Base-by-base conservation (phyloP, 768 basidiomycete genomes). In the Pleurotus platypus region DNA sequence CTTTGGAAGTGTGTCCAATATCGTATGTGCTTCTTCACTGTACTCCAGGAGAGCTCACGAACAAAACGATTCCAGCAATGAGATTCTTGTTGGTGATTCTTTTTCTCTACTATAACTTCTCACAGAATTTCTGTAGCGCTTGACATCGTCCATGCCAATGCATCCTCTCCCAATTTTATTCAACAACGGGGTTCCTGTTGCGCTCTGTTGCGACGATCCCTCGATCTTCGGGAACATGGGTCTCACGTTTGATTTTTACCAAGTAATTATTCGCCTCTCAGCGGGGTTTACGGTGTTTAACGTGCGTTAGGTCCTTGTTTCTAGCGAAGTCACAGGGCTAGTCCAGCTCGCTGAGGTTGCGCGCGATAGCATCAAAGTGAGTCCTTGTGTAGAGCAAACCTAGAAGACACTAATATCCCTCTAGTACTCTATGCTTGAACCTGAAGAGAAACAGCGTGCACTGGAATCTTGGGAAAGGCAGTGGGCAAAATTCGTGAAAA, bases 81-180 rank as follows among this genome's bases (percentile, higher is more conserved):
- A 91, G 63, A 82, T 91, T 38, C 70, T 92, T 67, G 88, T 89
- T 66, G 62, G 67, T 64, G 37, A 1, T 45, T 45, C 8, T 46
- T 30, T 6, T 16, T 45, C 24, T 8, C 42, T 20, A 42, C 38
- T 55, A 12, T 40, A 35, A 35, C 22, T 20, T 30, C 27, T 18
- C 15, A 46, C 46, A 56, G 53, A 24, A 24, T 54, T 26, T 49
- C 24, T 30, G 12, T 56, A 89, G 87, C 83, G 89, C 8, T 72
- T 90, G 53, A 87, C 89, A 2, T 83, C 87, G 7, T 89, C 89
- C 4, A 91, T 91, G 83, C 85, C 85, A 2, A 86, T 83, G 79
- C 89, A 92, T 66, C 89, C 87, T 1, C 73, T 92, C 24, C 87
- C 88, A 0, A 74, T 80, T n/a, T 64, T 90, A 38, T 66, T 92